phyloP scores from a whole-genome alignment of 176 grass and related monocot genomes.

The Eragrostis curvula region DNA sequence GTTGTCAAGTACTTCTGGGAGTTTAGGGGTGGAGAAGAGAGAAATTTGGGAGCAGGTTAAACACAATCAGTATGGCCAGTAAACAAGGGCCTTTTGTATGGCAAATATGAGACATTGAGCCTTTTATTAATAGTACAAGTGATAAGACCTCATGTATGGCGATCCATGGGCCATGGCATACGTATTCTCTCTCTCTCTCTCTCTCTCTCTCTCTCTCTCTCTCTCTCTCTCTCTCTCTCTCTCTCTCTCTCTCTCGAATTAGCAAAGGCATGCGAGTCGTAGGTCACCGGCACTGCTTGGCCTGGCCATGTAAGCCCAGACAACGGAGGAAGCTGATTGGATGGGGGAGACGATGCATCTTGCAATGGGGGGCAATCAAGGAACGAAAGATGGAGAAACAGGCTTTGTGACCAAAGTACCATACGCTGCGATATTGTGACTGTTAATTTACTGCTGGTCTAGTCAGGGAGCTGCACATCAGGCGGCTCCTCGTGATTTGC shows the following conservation, averaged over 20 bases:
- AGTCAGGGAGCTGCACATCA: neutral
- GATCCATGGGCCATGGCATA: slow-evolving; percentile 5
- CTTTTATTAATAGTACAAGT: slow-evolving; percentile 17
- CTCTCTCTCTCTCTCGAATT: neutral
- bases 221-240: neutral
- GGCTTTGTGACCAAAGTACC: slow-evolving; percentile 25
- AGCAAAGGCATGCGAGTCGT: slow-evolving; percentile 7
- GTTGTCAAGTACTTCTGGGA: slow-evolving; percentile 50
- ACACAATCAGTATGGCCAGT: neutral
- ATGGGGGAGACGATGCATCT: neutral
- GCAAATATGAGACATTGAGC: slow-evolving; percentile 31
- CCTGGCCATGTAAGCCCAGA: slow-evolving; percentile 37
- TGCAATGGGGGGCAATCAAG: slow-evolving; percentile 2
- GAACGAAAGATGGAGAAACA: slow-evolving; percentile 13
- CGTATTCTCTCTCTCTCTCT: neutral
- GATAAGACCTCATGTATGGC: slow-evolving; percentile 9
- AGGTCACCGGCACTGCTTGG: slow-evolving; percentile 10
- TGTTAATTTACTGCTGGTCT: slow-evolving; percentile 28
- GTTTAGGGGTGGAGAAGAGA: slow-evolving; percentile 37
- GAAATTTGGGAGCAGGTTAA: neutral
- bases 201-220: too few species aligned
- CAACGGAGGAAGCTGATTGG: slow-evolving; percentile 15
- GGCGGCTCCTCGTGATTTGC: slow-evolving; percentile 24
- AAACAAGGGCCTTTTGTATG: slow-evolving; percentile 28
- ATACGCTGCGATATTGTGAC: neutral